Conservation (phyloP, 345 rosid species). For the Abelmoschus esculentus region DNA sequence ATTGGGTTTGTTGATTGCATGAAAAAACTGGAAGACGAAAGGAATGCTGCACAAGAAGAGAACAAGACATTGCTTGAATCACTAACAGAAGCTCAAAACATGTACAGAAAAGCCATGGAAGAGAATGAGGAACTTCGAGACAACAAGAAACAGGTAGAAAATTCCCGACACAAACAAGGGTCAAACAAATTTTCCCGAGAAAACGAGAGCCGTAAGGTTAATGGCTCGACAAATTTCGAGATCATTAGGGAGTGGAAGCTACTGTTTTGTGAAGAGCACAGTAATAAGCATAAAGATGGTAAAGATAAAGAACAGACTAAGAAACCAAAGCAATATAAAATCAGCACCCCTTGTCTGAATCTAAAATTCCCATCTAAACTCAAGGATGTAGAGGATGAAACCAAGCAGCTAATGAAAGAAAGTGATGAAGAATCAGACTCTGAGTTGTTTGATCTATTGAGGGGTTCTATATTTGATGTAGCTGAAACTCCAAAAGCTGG, state of each 20-base stretch:
- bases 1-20: too few species aligned
- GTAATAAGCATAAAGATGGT: not conserved
- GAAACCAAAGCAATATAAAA: constrained; percentile 30
- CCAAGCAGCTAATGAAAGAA: constrained; percentile 5
- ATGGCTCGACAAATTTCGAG: constrained; percentile 50
- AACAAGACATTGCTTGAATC: constrained; percentile 39
- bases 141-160: constrained; percentile 29
- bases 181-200: constrained; percentile 37
- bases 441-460: constrained; percentile 31
- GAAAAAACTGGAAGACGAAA: constrained; percentile 29
- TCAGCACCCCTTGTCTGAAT: constrained; percentile 41
- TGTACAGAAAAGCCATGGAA: constrained; percentile 36
- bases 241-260: constrained; percentile 52
- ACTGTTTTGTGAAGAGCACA: constrained; percentile 32
- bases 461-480: constrained; percentile 68
- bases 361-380: constrained; percentile 36
- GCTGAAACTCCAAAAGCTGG: constrained; percentile 34
- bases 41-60: constrained; percentile 37
- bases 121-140: constrained; percentile 63
- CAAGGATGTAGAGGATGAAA: constrained; percentile 28
- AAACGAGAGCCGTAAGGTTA: constrained; percentile 51
- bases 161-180: constrained; percentile 60
- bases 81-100: constrained; percentile 35
- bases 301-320: constrained; percentile 19
- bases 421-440: constrained; percentile 18